Conservation (phyloP, 306 rosid species). For the Begonia masoniana region DNA sequence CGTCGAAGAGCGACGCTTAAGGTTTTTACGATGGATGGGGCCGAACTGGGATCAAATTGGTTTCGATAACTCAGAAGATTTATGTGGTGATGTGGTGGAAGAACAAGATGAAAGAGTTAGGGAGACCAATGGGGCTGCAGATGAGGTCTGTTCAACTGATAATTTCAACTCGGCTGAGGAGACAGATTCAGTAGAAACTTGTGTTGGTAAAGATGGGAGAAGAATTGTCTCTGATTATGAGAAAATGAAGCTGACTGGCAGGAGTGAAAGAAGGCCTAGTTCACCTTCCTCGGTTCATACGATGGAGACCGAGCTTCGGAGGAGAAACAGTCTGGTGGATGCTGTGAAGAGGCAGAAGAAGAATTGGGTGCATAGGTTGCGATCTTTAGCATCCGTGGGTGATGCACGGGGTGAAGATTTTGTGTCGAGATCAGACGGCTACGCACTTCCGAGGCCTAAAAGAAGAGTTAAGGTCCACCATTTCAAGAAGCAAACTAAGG, state of each 20-base stretch:
- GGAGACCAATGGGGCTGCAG: slow-evolving; percentile 30
- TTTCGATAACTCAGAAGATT: slow-evolving; percentile 16
- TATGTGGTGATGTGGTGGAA: slow-evolving; percentile 16
- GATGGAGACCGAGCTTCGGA: not conserved
- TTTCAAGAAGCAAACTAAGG: slow-evolving; percentile 42
- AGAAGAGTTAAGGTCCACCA: slow-evolving; percentile 49
- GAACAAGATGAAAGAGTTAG: slow-evolving; percentile 25
- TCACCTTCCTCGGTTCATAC: not conserved
- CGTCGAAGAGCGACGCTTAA: slow-evolving; percentile 54
- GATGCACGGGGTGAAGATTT: slow-evolving; percentile 15
- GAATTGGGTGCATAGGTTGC: slow-evolving; percentile 49
- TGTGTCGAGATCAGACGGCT: not conserved
- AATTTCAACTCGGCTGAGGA: not conserved
- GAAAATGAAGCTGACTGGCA: too few relatives aligned
- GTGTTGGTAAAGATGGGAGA: not conserved
- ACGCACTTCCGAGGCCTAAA: slow-evolving; percentile 9
- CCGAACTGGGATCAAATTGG: slow-evolving; percentile 22
- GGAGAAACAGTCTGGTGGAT: not conserved
- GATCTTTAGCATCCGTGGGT: slow-evolving; percentile 36
- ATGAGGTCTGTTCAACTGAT: slow-evolving; percentile 14
- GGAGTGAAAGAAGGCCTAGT: not conserved
- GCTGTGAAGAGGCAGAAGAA: slow-evolving; percentile 29
- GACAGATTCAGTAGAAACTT: not conserved
- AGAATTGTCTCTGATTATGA: too few relatives aligned
- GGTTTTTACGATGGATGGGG: slow-evolving; percentile 54